phyloP scores from a whole-genome alignment of 2,329 filamentous ascomycete species.

The Clathrospora elynae region DNA sequence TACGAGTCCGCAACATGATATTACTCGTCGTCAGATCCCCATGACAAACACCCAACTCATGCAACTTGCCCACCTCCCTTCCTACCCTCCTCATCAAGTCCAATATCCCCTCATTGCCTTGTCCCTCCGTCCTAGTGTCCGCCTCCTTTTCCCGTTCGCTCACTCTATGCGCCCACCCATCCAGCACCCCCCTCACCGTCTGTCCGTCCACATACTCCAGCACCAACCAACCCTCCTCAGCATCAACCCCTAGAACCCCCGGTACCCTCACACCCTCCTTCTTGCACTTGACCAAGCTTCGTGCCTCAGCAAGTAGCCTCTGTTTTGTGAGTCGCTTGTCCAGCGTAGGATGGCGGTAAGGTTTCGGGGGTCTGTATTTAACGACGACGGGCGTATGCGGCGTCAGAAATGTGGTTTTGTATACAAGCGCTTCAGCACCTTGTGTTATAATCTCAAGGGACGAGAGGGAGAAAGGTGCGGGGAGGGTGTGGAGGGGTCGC shows the following conservation, averaged over 20 bases:
- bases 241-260: constrained; percentile 72
- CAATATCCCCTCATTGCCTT: constrained; percentile 36
- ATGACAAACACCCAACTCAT: constrained; percentile 85
- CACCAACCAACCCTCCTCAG: constrained; percentile 65
- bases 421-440: constrained; percentile 94
- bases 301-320: constrained; percentile 85
- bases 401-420: constrained; percentile 79
- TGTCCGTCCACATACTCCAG: constrained; percentile 60
- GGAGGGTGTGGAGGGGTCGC: constrained; percentile 36
- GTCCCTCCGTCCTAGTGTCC: constrained; percentile 32
- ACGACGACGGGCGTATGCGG: constrained; percentile 73
- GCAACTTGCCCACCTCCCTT: constrained; percentile 72
- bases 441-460: constrained; percentile 78
- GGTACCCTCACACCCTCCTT: constrained; percentile 83
- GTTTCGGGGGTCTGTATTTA: constrained; percentile 89
- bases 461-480: constrained; percentile 53
- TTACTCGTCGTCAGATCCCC: constrained; percentile 98
- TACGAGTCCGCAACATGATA: constrained; percentile 76
- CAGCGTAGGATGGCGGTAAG: constrained; percentile 88
- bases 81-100: constrained; percentile 74
- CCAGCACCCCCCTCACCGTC: constrained; percentile 72
- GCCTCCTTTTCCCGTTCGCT: constrained; percentile 12
- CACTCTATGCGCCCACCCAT: constrained; percentile 63
- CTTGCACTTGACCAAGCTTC: constrained; percentile 78
- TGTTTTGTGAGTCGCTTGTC: constrained; percentile 85